These are phyloP conservation scores for Halophytophthora polymorphica DNA, from an alignment of 352 stramenopile genomes.

Conservation along the genomic window DNA sequence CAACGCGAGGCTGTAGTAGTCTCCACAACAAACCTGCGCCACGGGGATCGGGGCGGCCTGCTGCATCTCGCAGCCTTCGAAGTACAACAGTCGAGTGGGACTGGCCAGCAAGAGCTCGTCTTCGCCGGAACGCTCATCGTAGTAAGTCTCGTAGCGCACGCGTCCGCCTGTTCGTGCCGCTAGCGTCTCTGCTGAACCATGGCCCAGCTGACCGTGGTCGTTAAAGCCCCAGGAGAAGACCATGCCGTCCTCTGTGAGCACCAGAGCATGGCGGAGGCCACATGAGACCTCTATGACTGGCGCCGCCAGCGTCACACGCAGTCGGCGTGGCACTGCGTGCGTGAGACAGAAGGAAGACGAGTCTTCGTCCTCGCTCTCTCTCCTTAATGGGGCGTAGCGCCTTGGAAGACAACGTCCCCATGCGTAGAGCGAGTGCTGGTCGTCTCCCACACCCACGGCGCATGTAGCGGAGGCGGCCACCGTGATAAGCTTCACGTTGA, in stretches of 20 bases:
- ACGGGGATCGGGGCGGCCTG: slow-evolving; percentile 67
- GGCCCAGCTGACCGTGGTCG: slow-evolving; percentile 71
- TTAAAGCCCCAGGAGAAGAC: slow-evolving; percentile 78
- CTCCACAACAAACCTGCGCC: slow-evolving; percentile 50
- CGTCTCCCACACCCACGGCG: slow-evolving; percentile 36
- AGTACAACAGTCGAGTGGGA: slow-evolving; percentile 60
- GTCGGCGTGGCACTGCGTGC: slow-evolving; percentile 17
- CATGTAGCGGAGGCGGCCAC: slow-evolving; percentile 47
- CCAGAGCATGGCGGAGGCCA: slow-evolving; percentile 53
- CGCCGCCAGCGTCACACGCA: slow-evolving; percentile 30
- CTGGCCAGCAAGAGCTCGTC: slow-evolving; percentile 39
- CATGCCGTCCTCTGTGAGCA: slow-evolving; percentile 49
- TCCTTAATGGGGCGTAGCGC: slow-evolving; percentile 16
- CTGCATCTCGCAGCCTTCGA: slow-evolving; percentile 45
- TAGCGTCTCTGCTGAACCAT: slow-evolving; percentile 48
- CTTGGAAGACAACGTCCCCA: slow-evolving; percentile 58
- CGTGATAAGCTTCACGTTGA: slow-evolving; percentile 28
- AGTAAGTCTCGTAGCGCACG: slow-evolving; percentile 39
- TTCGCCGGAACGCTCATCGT: slow-evolving; percentile 45
- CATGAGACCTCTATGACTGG: slow-evolving; percentile 29
- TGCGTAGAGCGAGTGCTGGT: slow-evolving; percentile 42
- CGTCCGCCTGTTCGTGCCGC: slow-evolving; percentile 34
- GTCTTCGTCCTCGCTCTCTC: neutral
- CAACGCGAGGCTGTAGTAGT: slow-evolving; percentile 65
- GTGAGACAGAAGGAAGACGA: slow-evolving; percentile 14